phyloP scores from a whole-genome alignment of 768 basidiomycete species.

The Phanerodontia chrysosporium region DNA sequence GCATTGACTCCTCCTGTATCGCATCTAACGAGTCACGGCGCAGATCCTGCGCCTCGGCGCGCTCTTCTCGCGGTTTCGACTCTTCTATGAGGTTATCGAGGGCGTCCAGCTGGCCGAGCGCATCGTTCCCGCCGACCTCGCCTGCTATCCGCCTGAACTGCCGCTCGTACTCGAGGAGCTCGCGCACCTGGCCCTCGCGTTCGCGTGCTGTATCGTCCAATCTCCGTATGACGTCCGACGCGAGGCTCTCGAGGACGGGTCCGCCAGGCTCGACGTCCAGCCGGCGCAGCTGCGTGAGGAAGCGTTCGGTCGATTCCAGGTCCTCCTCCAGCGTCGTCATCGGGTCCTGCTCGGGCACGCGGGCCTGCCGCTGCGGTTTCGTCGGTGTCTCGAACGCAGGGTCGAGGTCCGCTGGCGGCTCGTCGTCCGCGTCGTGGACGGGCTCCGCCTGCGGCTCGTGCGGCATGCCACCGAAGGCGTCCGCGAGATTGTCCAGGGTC shows the following conservation, averaged over 20 bases:
- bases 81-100: conserved; percentile 48
- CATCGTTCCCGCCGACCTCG: conserved; percentile 75
- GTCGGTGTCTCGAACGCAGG: conserved; percentile 39
- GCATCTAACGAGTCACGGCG: conserved; percentile 17
- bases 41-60: conserved; percentile 2
- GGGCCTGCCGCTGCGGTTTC: conserved; percentile 25
- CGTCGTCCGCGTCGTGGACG: conserved; percentile 20
- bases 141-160: conserved; percentile 74
- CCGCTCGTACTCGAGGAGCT: conserved; percentile 71
- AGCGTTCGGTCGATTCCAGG: conserved; percentile 72
- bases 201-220: conserved; percentile 73
- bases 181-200: conserved; percentile 78
- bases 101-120: conserved; percentile 63
- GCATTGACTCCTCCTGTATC: conserved; percentile 27
- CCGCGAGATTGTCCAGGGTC: conserved; percentile 10
- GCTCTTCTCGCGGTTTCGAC: conserved; percentile 15
- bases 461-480: conserved; percentile 8
- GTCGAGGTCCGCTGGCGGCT: conserved; percentile 34
- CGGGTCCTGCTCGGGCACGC: conserved; percentile 44
- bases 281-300: conserved; percentile 65
- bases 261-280: conserved; percentile 52
- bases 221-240: conserved; percentile 71
- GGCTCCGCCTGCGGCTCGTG: not conserved
- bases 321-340: conserved; percentile 72
- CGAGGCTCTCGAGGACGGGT: conserved; percentile 56